Base-by-base conservation (phyloP, 345 rosid species). In the Linum usitatissimum region DNA sequence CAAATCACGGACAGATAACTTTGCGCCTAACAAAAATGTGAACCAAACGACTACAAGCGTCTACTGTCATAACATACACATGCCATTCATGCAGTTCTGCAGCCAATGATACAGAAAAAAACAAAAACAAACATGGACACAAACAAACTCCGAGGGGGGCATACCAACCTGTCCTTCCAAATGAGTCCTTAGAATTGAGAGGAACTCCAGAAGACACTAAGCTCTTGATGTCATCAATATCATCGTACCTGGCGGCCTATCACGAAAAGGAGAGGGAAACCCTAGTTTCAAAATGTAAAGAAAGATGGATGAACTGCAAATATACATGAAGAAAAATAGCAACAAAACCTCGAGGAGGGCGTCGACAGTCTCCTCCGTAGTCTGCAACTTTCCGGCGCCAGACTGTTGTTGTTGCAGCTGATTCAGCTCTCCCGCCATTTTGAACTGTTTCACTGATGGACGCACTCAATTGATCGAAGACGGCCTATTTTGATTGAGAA, bases 191-290 rank as follows among this genome's bases (percentile, higher is more conserved):
- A 36, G 96, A 87, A 66, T 78, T 71, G 28, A 93, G 87, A 71
- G 87, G 72, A 69, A 87, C 75, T 9, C 99, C 99, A 30, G 77
- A 38, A 34, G 80, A 77, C 8, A 70, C 87, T 61, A 87, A 71
- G 76, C 79, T 78, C 72, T 3, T 70, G 51, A 89, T 68, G 66
- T 87, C 90, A 67, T 89, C 99, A 59, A 84, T 58, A 51, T 93
- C 94, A 67, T 83, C 83, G 66, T 83, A 90, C 64, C 97, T 80
- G 53, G 99, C 97, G 60, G 99, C 99, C 96, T 90, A 76, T n/a
- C n/a, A 68, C 70, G 21, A n/a, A 23, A 34, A 18, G 36, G 17
- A 7, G 45, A 48, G 39, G 34, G 18, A 36, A 65, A 45, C 51
- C 51, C 51, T 45, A 45, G 17, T 45, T 45, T 45, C 51, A 45